Conservation (phyloP, 371 early-diverging fungal species). For the Homolaphlyctis polyrhiza region DNA sequence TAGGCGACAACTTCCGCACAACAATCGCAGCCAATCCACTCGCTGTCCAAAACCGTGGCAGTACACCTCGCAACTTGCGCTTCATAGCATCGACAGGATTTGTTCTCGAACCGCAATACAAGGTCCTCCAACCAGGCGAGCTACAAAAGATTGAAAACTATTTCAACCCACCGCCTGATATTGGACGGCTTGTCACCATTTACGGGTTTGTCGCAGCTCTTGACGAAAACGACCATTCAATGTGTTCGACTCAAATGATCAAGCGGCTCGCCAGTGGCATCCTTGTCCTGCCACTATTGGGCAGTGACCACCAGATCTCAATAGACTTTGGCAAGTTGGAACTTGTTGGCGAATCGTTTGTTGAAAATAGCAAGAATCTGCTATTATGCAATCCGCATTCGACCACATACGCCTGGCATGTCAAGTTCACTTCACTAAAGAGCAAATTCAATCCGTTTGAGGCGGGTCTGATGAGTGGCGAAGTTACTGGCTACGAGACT, state of each 20-base stretch:
- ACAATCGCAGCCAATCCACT: conserved; percentile 10
- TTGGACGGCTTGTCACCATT: conserved; percentile 26
- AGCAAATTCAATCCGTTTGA: conserved; percentile 40
- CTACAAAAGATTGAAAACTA: conserved; percentile 35
- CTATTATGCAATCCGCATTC: conserved; percentile 36
- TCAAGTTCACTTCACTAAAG: conserved; percentile 35
- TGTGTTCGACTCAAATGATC: conserved; percentile 31
- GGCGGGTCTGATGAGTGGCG: conserved; percentile 34
- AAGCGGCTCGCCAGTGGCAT: conserved; percentile 30
- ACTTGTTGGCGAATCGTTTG: conserved; percentile 22
- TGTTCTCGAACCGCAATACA: conserved; percentile 38
- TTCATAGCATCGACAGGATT: conserved; percentile 40
- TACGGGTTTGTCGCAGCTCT: conserved; percentile 43
- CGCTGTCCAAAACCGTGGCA: conserved; percentile 17
- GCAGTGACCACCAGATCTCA: conserved; percentile 28
- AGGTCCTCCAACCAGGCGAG: conserved; percentile 27
- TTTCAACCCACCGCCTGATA: conserved; percentile 38
- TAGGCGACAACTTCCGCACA: neutral
- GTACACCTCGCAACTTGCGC: conserved; percentile 7
- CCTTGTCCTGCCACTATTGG: conserved; percentile 30
- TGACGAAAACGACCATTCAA: conserved; percentile 31
- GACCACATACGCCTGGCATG: conserved; percentile 37
- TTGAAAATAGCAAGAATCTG: conserved; percentile 32
- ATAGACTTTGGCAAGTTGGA: conserved; percentile 51
- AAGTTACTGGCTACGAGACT: conserved; percentile 37